phyloP scores from a whole-genome alignment of 2,329 filamentous ascomycete genomes.

The Capronia epimyces region DNA sequence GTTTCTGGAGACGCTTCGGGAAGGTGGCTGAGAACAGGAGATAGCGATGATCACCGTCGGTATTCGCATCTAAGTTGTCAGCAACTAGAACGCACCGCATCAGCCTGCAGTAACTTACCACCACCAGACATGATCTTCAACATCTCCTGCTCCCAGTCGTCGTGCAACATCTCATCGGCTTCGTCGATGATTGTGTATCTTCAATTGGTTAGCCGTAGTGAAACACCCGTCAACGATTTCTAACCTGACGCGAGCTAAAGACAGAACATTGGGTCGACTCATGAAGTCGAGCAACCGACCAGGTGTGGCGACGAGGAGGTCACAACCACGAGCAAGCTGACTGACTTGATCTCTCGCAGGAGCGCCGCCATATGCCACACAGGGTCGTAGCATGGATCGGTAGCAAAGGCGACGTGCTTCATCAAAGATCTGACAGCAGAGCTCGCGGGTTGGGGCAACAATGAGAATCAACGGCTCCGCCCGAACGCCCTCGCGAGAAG shows the following conservation, averaged over 20 bases:
- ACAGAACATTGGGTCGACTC: slow-evolving; percentile 58
- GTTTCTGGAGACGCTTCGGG: slow-evolving; percentile 67
- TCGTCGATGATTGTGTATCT: slow-evolving; percentile 79
- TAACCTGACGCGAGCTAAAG: slow-evolving; percentile 61
- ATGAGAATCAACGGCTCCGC: slow-evolving; percentile 87
- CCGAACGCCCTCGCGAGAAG: slow-evolving; percentile 50
- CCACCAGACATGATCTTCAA: slow-evolving; percentile 71
- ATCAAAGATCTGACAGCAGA: slow-evolving; percentile 92
- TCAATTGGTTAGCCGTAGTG: not conserved
- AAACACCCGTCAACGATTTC: not conserved
- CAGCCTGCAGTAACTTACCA: slow-evolving; percentile 53
- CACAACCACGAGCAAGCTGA: slow-evolving; percentile 77
- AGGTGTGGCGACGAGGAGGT: slow-evolving; percentile 81
- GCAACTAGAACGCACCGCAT: slow-evolving; percentile 26
- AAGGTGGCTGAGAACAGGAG: slow-evolving; percentile 96
- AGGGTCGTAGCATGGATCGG: slow-evolving; percentile 86
- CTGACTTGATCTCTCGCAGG: slow-evolving; percentile 63
- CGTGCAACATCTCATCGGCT: slow-evolving; percentile 82
- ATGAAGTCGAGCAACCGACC: slow-evolving; percentile 85
- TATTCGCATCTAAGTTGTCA: slow-evolving; percentile 58
- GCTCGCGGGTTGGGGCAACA: slow-evolving; percentile 78
- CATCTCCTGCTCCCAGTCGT: slow-evolving; percentile 73
- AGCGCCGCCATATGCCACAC: slow-evolving; percentile 80
- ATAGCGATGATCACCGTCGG: slow-evolving; percentile 62
- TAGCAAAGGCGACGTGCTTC: slow-evolving; percentile 91